These are phyloP conservation scores for Fennellomyces sp. DNA, from an alignment of 371 early-diverging fungal genomes.

Conservation along the genomic window DNA sequence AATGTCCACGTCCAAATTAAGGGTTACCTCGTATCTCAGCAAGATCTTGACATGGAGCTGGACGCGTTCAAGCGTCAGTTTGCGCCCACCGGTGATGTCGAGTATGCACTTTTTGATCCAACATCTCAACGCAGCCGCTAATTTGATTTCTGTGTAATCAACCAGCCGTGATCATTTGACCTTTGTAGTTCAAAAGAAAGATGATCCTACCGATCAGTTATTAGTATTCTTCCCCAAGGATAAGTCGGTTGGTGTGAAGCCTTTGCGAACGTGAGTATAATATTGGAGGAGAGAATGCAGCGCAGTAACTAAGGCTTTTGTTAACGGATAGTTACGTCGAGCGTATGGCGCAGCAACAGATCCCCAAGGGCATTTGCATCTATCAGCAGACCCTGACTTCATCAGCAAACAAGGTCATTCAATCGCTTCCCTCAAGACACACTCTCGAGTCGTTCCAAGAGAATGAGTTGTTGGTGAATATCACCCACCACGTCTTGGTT, in stretches of 20 bases:
- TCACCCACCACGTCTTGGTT: slow-evolving; percentile 96
- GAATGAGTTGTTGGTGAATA: slow-evolving; percentile 96
- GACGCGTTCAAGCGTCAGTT: slow-evolving; percentile 78
- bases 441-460: slow-evolving; percentile 95
- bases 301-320: too few relatives aligned
- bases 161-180: slow-evolving; percentile 78
- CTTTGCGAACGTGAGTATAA: slow-evolving; percentile 80
- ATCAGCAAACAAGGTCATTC: slow-evolving; percentile 85
- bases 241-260: slow-evolving; percentile 88
- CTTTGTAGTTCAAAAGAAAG: slow-evolving; percentile 85
- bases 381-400: slow-evolving; percentile 86
- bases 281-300: not conserved
- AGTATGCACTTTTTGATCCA: slow-evolving; percentile 59
- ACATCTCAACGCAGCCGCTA: too few relatives aligned
- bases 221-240: slow-evolving; percentile 94
- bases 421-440: slow-evolving; percentile 74
- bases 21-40: slow-evolving; percentile 85
- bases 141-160: too few relatives aligned
- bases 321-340: slow-evolving; percentile 64
- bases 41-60: slow-evolving; percentile 83
- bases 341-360: slow-evolving; percentile 84
- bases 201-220: slow-evolving; percentile 83
- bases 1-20: too few relatives aligned
- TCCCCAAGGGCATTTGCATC: slow-evolving; percentile 85
- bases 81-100: slow-evolving; percentile 76